These are phyloP conservation scores for Clonostachys rosea DNA, from an alignment of 2,329 filamentous ascomycete genomes.

Conservation along the genomic window DNA sequence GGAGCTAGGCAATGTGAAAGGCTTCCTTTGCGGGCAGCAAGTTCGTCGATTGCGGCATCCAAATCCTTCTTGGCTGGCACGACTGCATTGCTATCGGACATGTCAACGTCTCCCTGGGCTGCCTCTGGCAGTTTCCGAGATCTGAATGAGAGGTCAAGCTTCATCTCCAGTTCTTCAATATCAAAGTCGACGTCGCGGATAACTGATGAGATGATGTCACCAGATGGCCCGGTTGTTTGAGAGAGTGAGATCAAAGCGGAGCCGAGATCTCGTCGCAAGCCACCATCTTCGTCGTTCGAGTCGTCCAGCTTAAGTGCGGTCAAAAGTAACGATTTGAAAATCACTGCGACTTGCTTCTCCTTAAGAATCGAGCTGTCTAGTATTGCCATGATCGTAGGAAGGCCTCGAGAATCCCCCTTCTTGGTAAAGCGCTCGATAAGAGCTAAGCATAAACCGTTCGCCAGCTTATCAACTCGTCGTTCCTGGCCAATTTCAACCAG, in stretches of 20 bases:
- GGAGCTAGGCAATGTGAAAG: conserved; percentile 48
- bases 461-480: conserved; percentile 66
- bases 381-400: conserved; percentile 57
- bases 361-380: conserved; percentile 56
- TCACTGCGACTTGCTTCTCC: conserved; percentile 57
- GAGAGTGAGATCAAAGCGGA: conserved; percentile 63
- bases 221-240: conserved; percentile 51
- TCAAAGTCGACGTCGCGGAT: conserved; percentile 66
- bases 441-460: conserved; percentile 66
- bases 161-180: conserved; percentile 70
- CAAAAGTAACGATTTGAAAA: conserved; percentile 61
- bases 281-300: conserved; percentile 45
- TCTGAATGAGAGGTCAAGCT: conserved; percentile 66
- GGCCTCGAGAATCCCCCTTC: conserved; percentile 51
- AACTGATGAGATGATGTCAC: conserved; percentile 61
- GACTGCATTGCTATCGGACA: conserved; percentile 17
- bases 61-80: conserved; percentile 28
- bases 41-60: conserved; percentile 28
- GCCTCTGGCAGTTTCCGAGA: conserved; percentile 44
- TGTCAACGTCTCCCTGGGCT: conserved; percentile 38
- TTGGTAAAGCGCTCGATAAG: conserved; percentile 57
- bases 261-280: conserved; percentile 59
- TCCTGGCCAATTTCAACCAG: conserved; percentile 59
- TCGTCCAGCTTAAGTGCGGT: conserved; percentile 54
- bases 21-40: conserved; percentile 25